Evolutionary conservation across 306 rosid species (phyloP), one percentile per base, ranked within the genome.

Genomic region (Phaseolus lunatus): DNA sequence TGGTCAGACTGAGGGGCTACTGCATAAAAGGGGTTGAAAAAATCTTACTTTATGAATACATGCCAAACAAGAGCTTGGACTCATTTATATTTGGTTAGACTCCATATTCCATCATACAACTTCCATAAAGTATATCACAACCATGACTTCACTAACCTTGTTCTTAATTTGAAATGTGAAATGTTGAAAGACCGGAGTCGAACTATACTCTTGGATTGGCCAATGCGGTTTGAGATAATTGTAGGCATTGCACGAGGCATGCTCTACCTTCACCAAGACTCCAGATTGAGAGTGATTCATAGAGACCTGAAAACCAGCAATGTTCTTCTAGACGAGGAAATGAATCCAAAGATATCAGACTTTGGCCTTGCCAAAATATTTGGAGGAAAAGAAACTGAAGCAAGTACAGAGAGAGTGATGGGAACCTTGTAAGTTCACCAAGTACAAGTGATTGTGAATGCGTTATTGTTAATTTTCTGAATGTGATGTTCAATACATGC

Each of bases 51-150:
- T 90, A 87, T 54, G 91, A 88, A 31, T 84, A 74, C 71, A 78
- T 84, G 91, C 77, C 85, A 4, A 86, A 90, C 64, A 83, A 77
- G 83, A 86, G 90, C 44, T 23, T 86, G 41, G 91, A 90, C 80
- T 63, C 65, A 7, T 75, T 82, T 24, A 41, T 90, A 70, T 90
- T 90, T 52, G 87, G 93, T 82, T 19, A 47, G 88, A 59, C 1
- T 75, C 48, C 33, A 1, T 18, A 8, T 15, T n/a, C 15, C 9
- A 74, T 16, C 27, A 31, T 3, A 59, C 0, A 27, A 44, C 7
- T 47, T 59, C 2, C 3, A 5, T 19, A 10, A 33, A 45, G 0
- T 45, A 1, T 59, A 10, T 67, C 15, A 41, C 15, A 5, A 0
- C 41, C 22, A 7, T n/a, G 2, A 11, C 33, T 49, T 53, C 43